Evolutionary conservation across 306 rosid species (phyloP), one percentile per base, ranked within the genome.

Genomic region (Pyrus communis): DNA sequence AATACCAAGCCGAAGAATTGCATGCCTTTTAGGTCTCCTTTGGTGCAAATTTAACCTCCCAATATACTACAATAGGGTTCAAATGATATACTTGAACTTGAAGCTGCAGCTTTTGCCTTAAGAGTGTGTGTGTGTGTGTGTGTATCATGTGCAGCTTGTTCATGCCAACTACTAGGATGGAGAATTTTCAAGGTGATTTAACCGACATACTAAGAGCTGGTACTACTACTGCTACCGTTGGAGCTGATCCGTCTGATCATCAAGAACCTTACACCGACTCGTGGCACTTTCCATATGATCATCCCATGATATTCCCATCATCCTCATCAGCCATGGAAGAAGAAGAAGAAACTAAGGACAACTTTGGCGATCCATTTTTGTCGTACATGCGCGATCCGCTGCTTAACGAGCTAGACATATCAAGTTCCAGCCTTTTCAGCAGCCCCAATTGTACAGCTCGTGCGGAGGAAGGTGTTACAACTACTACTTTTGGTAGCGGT

Each of bases 161-260:
- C 45, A 23, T 71, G 40, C 73, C 71, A 67, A 70, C 11, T 73
- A 75, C 27, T 68, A 70, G 55, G 69, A 91, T 91, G 96, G 97
- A 94, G 49, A 90, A 86, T 83, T 86, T 77, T 43, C 96, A 87
- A 86, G 98, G 97, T 27, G 98, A 94, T 86, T 86, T 94, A 73
- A 89, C 91, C 25, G 98, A 94, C 76, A 87, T 94, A 75, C 49
- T 94, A 12, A 84, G 94, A 77, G 91, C 84, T 15, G 82, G 81
- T 19, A 76, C 75, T 13, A 30, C 76, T 40, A 79, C 84, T 18
- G 83, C 71, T 55, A 18, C 38, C 21, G 21, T 28, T 12, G 21
- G 11, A 25, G 33, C n/a, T 62, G 14, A 64, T 31, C 69, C 4
- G 21, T 66, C 74, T 13, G 69, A 61, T 17, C 77, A 43, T 25